Percentiles rank a stretch among this genome's conserved stretches.
Evolutionary conservation across 768 basidiomycete genomes (phyloP).

Genomic region (Tricholoma bakamatsutake): DNA sequence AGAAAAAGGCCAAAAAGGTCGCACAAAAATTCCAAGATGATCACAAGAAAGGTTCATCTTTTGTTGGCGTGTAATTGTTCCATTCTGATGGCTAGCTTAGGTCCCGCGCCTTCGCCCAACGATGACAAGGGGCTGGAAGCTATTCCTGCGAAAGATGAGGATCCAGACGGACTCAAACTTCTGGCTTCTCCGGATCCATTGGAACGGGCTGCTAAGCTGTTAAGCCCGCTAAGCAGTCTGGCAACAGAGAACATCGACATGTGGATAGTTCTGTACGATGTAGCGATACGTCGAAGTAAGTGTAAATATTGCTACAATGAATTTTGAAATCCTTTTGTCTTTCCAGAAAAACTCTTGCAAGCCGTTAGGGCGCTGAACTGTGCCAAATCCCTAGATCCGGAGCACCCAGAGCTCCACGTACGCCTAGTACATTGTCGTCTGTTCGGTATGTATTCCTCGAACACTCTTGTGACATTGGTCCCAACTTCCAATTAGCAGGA

Average conservation of each 20-base stretch:
- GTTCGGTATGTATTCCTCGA: conserved; percentile 33
- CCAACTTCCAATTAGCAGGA: conserved; percentile 30
- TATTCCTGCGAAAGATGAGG: conserved; percentile 61
- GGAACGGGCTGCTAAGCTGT: conserved; percentile 67
- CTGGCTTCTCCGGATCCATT: conserved; percentile 58
- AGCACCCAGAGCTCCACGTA: conserved; percentile 65
- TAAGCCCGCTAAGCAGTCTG: conserved; percentile 55
- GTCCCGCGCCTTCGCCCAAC: conserved; percentile 29
- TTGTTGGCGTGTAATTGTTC: conserved; percentile 2
- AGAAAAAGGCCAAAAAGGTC: conserved; percentile 83
- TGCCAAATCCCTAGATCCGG: conserved; percentile 46
- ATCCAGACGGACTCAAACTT: conserved; percentile 76
- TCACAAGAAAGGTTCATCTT: conserved; percentile 57
- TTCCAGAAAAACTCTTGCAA: conserved; percentile 72
- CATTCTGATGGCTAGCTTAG: conserved; percentile 10
- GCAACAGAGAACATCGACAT: conserved; percentile 52
- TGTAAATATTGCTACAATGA: conserved; percentile 5
- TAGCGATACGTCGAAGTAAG: conserved; percentile 76
- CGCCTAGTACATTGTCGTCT: conserved; percentile 61
- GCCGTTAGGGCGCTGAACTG: conserved; percentile 62
- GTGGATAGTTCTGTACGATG: conserved; percentile 76
- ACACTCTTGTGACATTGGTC: background rate
- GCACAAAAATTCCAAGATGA: conserved; percentile 63
- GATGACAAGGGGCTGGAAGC: conserved; percentile 72
- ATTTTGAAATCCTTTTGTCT: background rate